Percentiles rank a stretch among this genome's conserved stretches.
Conservation (phyloP, 2,329 filamentous ascomycete genomes). For the Rosellinia necatrix region DNA sequence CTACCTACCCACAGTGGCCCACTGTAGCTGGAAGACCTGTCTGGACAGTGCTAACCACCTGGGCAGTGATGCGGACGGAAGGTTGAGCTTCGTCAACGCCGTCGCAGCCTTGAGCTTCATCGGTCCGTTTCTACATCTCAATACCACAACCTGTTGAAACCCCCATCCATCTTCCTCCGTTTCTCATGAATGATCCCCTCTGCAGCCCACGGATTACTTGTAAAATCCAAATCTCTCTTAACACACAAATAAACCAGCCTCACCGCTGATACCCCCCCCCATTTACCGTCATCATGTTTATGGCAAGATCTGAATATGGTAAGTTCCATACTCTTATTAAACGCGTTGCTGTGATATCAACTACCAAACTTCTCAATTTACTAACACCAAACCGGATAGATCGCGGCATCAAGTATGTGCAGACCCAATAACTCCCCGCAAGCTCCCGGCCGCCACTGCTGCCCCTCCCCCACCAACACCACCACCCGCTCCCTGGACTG, state of each 20-base stretch:
- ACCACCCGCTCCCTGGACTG: not conserved
- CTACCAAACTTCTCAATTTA: constrained; percentile 17
- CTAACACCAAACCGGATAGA: constrained; percentile 61
- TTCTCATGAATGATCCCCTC: too few species aligned
- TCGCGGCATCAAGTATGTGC: constrained; percentile 91
- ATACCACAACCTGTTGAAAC: constrained; percentile 17
- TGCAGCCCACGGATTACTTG: too few species aligned
- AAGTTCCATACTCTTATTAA: constrained; percentile 47
- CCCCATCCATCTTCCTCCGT: constrained; percentile 12
- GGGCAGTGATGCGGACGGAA: too few species aligned
- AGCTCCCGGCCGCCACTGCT: too few species aligned
- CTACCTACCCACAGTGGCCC: not conserved
- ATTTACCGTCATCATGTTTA: constrained; percentile 82
- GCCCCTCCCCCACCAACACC: constrained; percentile 8
- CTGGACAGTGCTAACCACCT: too few species aligned
- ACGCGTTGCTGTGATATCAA: constrained; percentile 15
- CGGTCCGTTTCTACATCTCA: constrained; percentile 23
- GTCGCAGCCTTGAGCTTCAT: constrained; percentile 43
- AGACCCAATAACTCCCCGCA: not conserved
- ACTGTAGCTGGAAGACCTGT: too few species aligned
- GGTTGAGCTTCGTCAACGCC: constrained; percentile 42
- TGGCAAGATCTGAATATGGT: constrained; percentile 99
- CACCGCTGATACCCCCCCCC: constrained; percentile 22
- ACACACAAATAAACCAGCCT: not conserved
- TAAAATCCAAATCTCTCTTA: constrained; percentile 9